Evolutionary conservation across 2,329 filamentous ascomycete genomes (phyloP), one percentile per base, ranked within the genome.

Genomic region (Myriosclerotinia duriaeana): DNA sequence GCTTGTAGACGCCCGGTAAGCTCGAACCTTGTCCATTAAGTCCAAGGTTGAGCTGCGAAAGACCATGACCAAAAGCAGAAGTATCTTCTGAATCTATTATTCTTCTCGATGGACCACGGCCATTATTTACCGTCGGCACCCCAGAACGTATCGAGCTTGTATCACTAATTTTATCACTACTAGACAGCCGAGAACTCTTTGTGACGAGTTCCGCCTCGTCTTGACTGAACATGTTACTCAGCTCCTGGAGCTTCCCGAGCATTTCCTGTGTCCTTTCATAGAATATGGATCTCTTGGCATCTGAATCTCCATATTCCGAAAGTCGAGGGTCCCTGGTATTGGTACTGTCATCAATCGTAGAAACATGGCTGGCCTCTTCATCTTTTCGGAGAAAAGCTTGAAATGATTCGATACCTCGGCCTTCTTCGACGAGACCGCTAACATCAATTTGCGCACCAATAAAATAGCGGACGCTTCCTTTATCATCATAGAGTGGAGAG

Each of bases 191-290:
- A 11, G 84, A 85, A 62, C 80, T 81, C 61, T 82, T 83, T 1
- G 84, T 82, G 0, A 89, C 85, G 0, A 83, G 85, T 56, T 86
- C 85, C 6, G 91, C 78, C 74, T 93, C 90, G 0, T 81, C 76
- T 17, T 84, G 81, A 68, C 87, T 90, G 74, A 92, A 86, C 82
- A 91, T 87, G 71, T 89, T 86, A 59, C 82, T 84, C 38, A 92
- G 78, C 50, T 87, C 82, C 59, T 84, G 83, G 66, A 92, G 86
- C 71, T 87, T 84, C 64, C 87, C 82, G 63, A 84, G 84, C 30
- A 78, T 74, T n/a, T 73, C 70, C 58, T 68, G 60, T 65, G 36
- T 69, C 44, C 52, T 72, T 62, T 30, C 42, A 14, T 42, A 66
- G 65, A 34, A 64, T 15, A 34, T 59, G 20, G 40, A 62, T 61